Conservation (phyloP, 176 grass and related monocot genomes). For the Oryza rufipogon region DNA sequence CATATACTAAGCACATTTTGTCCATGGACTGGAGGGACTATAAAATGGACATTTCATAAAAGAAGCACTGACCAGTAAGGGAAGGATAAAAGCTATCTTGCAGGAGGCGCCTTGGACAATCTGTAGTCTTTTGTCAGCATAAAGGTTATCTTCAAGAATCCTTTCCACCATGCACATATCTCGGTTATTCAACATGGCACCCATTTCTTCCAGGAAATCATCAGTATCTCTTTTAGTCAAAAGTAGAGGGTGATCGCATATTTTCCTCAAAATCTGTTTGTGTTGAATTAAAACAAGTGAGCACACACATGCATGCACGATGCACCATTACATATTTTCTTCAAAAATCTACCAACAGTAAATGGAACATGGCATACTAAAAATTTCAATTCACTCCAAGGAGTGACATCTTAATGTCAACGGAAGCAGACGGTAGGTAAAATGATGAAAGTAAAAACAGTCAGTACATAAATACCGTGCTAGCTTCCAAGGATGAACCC, state of each 20-base stretch:
- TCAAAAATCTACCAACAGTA: background rate
- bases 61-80: slow-evolving; percentile 53
- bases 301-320: background rate
- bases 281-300: slow-evolving; percentile 10
- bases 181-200: slow-evolving; percentile 49
- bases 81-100: slow-evolving; percentile 69
- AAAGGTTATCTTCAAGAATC: slow-evolving; percentile 57
- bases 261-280: slow-evolving; percentile 15
- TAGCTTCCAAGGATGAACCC: slow-evolving; percentile 64
- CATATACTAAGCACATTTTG: background rate
- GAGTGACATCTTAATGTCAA: background rate
- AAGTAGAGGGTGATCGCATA: slow-evolving; percentile 50
- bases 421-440: slow-evolving; percentile 3
- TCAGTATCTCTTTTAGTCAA: slow-evolving; percentile 63
- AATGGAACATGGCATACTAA: background rate
- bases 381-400: background rate
- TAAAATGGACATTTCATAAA: background rate
- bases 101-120: slow-evolving; percentile 53
- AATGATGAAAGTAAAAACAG: slow-evolving; percentile 18
- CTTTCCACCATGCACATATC: slow-evolving; percentile 59
- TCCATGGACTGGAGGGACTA: background rate
- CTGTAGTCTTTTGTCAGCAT: slow-evolving; percentile 39
- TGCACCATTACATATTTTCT: background rate
- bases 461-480: slow-evolving; percentile 52
- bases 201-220: slow-evolving; percentile 66